Evolutionary conservation across 352 stramenopile genomes (phyloP).

Genomic region (Pythium phragmiticola): DNA sequence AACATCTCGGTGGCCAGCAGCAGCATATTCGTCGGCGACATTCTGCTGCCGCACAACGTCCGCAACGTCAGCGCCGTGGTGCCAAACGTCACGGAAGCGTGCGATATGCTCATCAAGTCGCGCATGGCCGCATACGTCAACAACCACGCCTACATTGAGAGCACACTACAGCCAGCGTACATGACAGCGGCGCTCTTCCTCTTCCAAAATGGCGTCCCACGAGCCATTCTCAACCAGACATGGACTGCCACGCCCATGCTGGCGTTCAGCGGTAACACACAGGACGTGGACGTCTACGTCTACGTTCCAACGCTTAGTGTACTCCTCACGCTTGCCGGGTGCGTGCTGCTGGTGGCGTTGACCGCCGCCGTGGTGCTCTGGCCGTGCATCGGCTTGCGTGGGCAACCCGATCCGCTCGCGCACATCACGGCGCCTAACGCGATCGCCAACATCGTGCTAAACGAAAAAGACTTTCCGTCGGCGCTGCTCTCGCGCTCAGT

Average conservation of each 20-base stretch:
- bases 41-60: background rate
- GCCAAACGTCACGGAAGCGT: background rate
- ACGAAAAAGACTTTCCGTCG: background rate
- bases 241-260: background rate
- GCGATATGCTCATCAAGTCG: background rate
- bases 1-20: no score
- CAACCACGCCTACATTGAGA: background rate
- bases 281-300: background rate
- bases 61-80: background rate
- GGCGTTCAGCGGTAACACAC: background rate
- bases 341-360: background rate
- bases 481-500: background rate
- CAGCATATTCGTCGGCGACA: background rate
- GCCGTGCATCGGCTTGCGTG: background rate
- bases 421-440: background rate
- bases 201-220: background rate
- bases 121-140: background rate
- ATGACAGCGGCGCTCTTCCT: background rate
- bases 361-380: background rate
- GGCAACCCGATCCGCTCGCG: background rate
- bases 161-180: background rate
- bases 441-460: background rate
- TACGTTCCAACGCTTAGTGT: background rate
- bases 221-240: background rate
- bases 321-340: background rate